Evolutionary conservation across 129 eudicot species (phyloP), one percentile per base, ranked within the genome.

Genomic region (Saussurea involucrata): DNA sequence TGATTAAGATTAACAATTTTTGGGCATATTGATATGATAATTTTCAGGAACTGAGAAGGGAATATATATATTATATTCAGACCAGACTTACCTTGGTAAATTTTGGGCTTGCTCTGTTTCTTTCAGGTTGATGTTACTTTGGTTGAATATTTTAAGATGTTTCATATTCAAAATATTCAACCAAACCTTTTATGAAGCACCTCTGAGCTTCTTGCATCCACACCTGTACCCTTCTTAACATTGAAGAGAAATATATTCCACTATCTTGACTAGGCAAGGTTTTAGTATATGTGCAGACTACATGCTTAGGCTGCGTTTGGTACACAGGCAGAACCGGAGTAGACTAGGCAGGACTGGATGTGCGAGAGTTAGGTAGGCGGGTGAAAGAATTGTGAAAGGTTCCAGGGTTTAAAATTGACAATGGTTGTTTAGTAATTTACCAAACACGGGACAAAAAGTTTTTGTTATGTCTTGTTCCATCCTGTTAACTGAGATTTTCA

Each of bases 281-380:
- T 72, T 71, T 72, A 27, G 44, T n/a, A 29, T 72, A 29, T 53
- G 1, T 17, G 61, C 22, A 53, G 67, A 73, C 77, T n/a, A 28
- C 31, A 32, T 12, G 68, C 57, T 18, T 18, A 17, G 9, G 12
- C 46, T 66, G 63, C 53, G 21, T n/a, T 49, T 49, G 58, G 6
- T 49, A 49, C 6, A 6, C 58, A 49, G 20, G 5, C 21, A 53
- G 22, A 53, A 44, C 6, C 0, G 57, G 18, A 44, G 12, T 37
- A 37, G 44, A 37, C 18, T 44, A 44, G 57, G 13, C 18, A 12
- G 18, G 18, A 44, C 57, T 13, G 22, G 61, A 17, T n/a, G 61
- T 0, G 61, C 8, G 20, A 46, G 20, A 46, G 61, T 53, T 53
- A 17, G 61, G 61, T 53, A 53, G 18, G 61, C 61, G 5, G 60